Conservation (phyloP, 805 yeast genomes). For the Teunomyces aglyptinius region DNA sequence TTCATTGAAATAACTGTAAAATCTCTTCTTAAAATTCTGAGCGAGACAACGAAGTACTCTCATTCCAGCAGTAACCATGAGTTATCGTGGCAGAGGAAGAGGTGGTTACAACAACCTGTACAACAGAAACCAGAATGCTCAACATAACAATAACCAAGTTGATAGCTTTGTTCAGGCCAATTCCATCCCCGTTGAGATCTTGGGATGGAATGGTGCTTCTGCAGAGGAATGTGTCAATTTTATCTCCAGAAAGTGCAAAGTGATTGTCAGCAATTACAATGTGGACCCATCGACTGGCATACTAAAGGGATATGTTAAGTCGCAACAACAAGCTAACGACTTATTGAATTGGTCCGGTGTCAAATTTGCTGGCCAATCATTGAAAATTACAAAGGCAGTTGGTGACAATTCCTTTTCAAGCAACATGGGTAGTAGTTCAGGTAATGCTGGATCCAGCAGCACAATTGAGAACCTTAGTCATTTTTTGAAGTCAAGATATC, state of each 20-base stretch:
- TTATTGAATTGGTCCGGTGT: slow-evolving; percentile 70
- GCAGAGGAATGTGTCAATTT: slow-evolving; percentile 67
- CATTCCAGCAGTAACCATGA: slow-evolving; percentile 22
- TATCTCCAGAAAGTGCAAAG: slow-evolving; percentile 62
- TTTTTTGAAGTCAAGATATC: slow-evolving; percentile 67
- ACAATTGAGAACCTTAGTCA: slow-evolving; percentile 63
- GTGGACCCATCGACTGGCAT: slow-evolving; percentile 50
- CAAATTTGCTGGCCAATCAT: slow-evolving; percentile 70
- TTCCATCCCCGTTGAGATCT: slow-evolving; percentile 55
- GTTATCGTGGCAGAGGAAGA: slow-evolving; percentile 38
- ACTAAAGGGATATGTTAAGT: slow-evolving; percentile 58
- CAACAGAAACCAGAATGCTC: slow-evolving; percentile 13
- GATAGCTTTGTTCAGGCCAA: slow-evolving; percentile 30
- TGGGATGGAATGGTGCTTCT: slow-evolving; percentile 81
- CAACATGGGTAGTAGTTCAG: slow-evolving; percentile 8
- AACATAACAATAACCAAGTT: slow-evolving; percentile 16
- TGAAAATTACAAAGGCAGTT: slow-evolving; percentile 48
- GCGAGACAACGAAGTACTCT: slow-evolving; percentile 2
- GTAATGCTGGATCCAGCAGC: slow-evolving; percentile 17
- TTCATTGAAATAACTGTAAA: not conserved
- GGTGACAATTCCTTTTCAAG: slow-evolving; percentile 15
- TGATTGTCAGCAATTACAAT: slow-evolving; percentile 50
- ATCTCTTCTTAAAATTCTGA: slow-evolving; percentile 4
- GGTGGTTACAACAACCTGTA: slow-evolving; percentile 13
- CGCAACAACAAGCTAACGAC: slow-evolving; percentile 54